phyloP scores from a whole-genome alignment of 2,329 filamentous ascomycete species.

The Xylaria sp. region DNA sequence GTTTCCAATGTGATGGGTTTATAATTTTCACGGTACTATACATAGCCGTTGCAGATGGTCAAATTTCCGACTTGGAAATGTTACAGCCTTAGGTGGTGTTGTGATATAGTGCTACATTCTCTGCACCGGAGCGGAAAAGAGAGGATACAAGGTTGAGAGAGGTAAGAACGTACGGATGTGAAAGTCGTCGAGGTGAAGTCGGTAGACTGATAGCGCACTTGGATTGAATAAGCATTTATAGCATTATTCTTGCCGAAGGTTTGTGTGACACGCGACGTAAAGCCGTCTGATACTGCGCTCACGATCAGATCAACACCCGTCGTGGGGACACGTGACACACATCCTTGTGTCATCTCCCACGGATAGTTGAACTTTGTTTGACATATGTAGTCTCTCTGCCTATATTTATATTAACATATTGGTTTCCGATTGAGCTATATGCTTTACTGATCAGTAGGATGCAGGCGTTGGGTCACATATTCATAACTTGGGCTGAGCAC shows the following conservation, averaged over 20 bases:
- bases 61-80: too few relatives aligned
- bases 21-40: too few relatives aligned
- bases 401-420: conserved; percentile 2
- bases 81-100: too few relatives aligned
- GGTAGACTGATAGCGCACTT: conserved; percentile 25
- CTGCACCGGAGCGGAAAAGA: not conserved
- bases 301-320: not conserved
- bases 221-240: conserved; percentile 23
- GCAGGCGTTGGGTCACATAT: too few relatives aligned
- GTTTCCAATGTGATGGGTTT: not conserved
- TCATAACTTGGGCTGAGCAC: not conserved
- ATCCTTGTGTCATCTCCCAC: conserved; percentile 22
- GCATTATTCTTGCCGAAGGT: not conserved
- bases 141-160: not conserved
- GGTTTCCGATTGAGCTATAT: not conserved
- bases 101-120: too few relatives aligned
- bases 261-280: conserved; percentile 3
- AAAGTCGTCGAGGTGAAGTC: conserved; percentile 12
- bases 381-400: conserved; percentile 12
- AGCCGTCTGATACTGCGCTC: conserved; percentile 4
- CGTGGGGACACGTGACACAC: not conserved
- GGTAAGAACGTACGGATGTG: not conserved
- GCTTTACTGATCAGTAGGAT: too few relatives aligned
- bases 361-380: not conserved
- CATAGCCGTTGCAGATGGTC: too few relatives aligned